Base-by-base conservation (phyloP, 2,329 filamentous ascomycete species). In the Monilinia laxa region DNA sequence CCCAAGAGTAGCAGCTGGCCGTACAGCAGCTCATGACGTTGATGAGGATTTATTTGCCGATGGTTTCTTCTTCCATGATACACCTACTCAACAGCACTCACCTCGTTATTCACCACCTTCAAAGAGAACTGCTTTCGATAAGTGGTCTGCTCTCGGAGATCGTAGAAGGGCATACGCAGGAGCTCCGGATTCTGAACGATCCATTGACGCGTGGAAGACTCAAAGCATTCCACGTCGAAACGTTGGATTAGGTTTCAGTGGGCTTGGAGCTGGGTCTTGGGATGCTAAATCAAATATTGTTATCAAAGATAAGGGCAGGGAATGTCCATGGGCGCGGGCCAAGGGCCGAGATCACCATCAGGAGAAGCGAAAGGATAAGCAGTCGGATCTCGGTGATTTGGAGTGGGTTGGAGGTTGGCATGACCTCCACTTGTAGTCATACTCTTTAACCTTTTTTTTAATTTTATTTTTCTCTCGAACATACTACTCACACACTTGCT, bases 341-440 rank as follows among this genome's bases (percentile, higher is more conserved):
- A 82, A 74, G 71, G 75, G 73, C 68, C 82, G 84, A 80, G 85
- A 87, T 70, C 69, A 72, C 45, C 66, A 70, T 49, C 84, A 85
- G 40, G 64, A 62, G 51, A 62, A 62, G 40, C 57, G 64, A 14
- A 66, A 66, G 51, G 64, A 62, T 5, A 66, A 66, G 49, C 90
- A 75, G 54, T 88, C 89, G 80, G 84, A 75, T 73, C 79, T 83
- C 76, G 89, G 90, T 80, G 85, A 94, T 76, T 81, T 93, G 82
- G 93, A 96, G 87, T 96, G 94, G 89, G 92, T 97, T 87, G 93
- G 93, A 83, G 92, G 91, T 81, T 96, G 91, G 87, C 88, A 91
- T 79, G 78, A 74, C 77, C 77, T 82, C 78, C 86, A 86, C 84
- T 87, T 87, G 85, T 88, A 75, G 74, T 75, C 69, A 55, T 64